phyloP scores from a whole-genome alignment of 805 yeast genomes.

The Wickerhamomyces alni region DNA sequence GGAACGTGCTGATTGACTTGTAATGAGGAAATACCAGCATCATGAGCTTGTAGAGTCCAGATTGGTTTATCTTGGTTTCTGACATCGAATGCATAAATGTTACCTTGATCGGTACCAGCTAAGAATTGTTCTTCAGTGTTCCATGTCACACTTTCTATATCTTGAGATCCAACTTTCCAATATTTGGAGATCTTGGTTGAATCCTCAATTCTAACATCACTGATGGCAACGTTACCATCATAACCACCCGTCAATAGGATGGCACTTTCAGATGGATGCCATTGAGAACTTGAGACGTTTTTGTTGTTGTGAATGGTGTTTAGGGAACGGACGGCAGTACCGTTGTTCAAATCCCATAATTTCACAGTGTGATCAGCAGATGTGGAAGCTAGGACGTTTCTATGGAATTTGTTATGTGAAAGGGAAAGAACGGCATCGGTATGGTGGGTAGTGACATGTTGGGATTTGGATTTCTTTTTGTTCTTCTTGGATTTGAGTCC shows the following conservation, averaged over 20 bases:
- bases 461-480: constrained; percentile 40
- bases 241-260: constrained; percentile 88
- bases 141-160: constrained; percentile 81
- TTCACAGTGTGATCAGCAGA: constrained; percentile 95
- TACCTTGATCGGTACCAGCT: constrained; percentile 91
- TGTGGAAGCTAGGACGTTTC: constrained; percentile 85
- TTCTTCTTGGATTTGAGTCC: constrained; percentile 33
- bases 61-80: constrained; percentile 61
- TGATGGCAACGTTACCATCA: constrained; percentile 74
- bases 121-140: constrained; percentile 52
- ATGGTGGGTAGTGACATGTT: constrained; percentile 69
- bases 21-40: constrained; percentile 83
- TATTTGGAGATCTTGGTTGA: constrained; percentile 52
- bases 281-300: constrained; percentile 77
- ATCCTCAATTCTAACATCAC: constrained; percentile 77
- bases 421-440: constrained; percentile 90
- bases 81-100: constrained; percentile 82
- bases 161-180: constrained; percentile 69
- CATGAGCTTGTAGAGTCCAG: constrained; percentile 98
- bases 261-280: constrained; percentile 70
- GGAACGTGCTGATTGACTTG: constrained; percentile 61
- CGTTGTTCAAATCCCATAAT: constrained; percentile 83
- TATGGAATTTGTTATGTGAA: constrained; percentile 72
- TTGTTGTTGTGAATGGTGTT: constrained; percentile 66
- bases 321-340: constrained; percentile 74